Conservation (phyloP, 129 eudicot genomes). For the Helichrysum umbraculigerum region DNA sequence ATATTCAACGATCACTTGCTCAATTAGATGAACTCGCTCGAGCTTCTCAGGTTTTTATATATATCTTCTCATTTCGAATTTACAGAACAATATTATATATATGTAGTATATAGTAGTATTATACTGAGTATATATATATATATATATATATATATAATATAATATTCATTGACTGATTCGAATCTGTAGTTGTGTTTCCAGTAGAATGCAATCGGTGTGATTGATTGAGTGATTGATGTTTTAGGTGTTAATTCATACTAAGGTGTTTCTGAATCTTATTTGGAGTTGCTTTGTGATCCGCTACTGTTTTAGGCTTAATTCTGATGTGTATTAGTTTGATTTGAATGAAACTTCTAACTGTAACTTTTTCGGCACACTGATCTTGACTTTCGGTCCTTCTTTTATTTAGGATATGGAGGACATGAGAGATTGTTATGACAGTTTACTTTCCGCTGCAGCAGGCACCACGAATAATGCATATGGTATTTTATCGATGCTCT, state of each 20-base stretch:
- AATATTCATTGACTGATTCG: neutral
- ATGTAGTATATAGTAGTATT: too few relatives aligned
- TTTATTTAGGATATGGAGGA: slow-evolving; percentile 73
- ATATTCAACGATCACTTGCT: slow-evolving; percentile 38
- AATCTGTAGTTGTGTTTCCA: neutral
- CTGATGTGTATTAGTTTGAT: neutral
- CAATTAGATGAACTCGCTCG: slow-evolving; percentile 62
- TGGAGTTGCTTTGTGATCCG: neutral
- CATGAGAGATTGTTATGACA: slow-evolving; percentile 88
- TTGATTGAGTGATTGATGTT: slow-evolving; percentile 9
- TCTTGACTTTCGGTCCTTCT: slow-evolving; percentile 19
- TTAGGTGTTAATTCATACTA: neutral
- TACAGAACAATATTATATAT: too few relatives aligned
- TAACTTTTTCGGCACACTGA: neutral
- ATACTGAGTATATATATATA: too few relatives aligned
- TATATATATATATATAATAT: too few relatives aligned
- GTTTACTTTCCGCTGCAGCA: slow-evolving; percentile 88
- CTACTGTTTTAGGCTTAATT: neutral
- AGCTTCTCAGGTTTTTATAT: slow-evolving; percentile 62
- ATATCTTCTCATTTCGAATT: neutral
- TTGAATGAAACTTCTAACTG: neutral
- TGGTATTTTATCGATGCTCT: slow-evolving; percentile 45
- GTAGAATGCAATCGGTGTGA: slow-evolving; percentile 2
- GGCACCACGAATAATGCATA: slow-evolving; percentile 74
- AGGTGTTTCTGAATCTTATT: neutral